phyloP scores from a whole-genome alignment of 345 rosid genomes.

The Clarkia xantiana region DNA sequence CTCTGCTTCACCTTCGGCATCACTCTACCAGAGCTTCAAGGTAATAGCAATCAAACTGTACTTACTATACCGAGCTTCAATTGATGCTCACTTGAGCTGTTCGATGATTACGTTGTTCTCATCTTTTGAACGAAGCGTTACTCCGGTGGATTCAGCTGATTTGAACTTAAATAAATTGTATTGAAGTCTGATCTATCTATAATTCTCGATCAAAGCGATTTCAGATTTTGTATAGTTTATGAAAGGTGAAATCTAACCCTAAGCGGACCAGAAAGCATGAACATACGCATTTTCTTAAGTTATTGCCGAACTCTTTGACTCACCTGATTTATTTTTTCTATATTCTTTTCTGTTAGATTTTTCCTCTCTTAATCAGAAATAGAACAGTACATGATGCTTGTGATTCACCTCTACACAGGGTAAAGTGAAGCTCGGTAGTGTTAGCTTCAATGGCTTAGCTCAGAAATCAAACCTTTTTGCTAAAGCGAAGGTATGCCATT shows the following conservation, averaged over 20 bases:
- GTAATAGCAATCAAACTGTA: slow-evolving; percentile 14
- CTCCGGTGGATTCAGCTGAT: neutral
- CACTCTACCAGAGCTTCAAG: slow-evolving; percentile 41
- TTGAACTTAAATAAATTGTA: neutral
- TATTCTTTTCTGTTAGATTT: neutral
- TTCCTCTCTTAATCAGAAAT: slow-evolving; percentile 1
- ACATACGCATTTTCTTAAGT: neutral
- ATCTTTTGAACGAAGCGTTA: neutral
- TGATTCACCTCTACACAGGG: slow-evolving; percentile 21
- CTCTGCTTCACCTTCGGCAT: slow-evolving; percentile 27
- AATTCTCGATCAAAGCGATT: no score
- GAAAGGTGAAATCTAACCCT: no score
- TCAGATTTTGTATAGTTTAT: no score
- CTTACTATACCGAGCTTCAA: neutral
- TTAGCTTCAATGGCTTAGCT: slow-evolving; percentile 13
- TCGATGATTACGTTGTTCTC: neutral
- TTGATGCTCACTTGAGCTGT: neutral
- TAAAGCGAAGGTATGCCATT: slow-evolving; percentile 37
- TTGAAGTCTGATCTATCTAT: neutral
- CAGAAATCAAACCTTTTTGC: slow-evolving; percentile 21
- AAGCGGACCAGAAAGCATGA: no score
- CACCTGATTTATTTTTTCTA: neutral
- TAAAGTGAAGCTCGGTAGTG: slow-evolving; percentile 43
- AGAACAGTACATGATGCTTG: slow-evolving; percentile 3
- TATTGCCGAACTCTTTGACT: neutral